Evolutionary conservation across 192 early-diverging fungal genomes (phyloP), one percentile per base, ranked within the genome.

Genomic region (Podila horticola): DNA sequence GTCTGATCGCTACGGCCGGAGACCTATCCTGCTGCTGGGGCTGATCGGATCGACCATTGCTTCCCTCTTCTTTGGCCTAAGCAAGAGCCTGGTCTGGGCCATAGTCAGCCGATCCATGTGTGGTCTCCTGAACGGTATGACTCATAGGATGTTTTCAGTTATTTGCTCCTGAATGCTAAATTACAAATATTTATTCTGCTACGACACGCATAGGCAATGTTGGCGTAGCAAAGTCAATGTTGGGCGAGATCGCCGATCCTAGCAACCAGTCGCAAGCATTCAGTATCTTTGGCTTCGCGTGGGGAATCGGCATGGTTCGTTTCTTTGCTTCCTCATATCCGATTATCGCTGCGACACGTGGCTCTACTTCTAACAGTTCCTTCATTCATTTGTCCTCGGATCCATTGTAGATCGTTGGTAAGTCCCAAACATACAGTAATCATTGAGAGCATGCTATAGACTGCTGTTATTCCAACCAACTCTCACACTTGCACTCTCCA

Each of bases 221-320:
- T 22, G 93, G 94, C 11, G 95, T 96, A 19, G 89, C 92, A 34
- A 95, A 96, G 73, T 93, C 92, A 22, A 88, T 94, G 31, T 74
- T 97, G 30, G 93, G 92, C 3, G 97, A 98, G 85, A 91, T 98
- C 41, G 91, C 95, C 26, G 95, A 96, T 71, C 74, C 88, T 4
- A 90, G 92, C 1, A 98, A 96, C 76, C 90, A 92, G 65, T 83
- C 91, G 11, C 85, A 89, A 19, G 93, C 92, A 24, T 97, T 97
- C 82, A 86, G 91, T 12, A 55, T 96, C 29, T 89, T 94, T 82
- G 93, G 92, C 31, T 89, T 93, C 29, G 85, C 83, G 1, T 92
- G 93, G 90, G 93, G 91, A 45, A 72, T 72, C 20, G 74, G 81
- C 50, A 75, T 83, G 69, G 69, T 75, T 71, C 30, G 20, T 3